Evolutionary conservation across 1,284 basidiomycete genomes (phyloP), one percentile per base, ranked within the genome.

Genomic region (Taiwanofungus camphoratus): DNA sequence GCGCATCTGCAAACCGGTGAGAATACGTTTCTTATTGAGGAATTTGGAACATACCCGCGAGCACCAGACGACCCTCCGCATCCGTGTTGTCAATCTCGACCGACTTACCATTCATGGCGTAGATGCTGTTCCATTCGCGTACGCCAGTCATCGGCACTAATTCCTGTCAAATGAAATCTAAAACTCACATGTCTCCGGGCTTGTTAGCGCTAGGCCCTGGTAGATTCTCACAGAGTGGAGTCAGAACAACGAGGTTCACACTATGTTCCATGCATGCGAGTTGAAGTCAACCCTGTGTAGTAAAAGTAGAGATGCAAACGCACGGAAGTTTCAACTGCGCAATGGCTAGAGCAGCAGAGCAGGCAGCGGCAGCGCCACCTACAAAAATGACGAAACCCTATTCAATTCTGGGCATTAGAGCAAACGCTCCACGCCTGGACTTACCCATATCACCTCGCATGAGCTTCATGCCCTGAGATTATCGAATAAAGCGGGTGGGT

Each of bases 11-110:
- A 6, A 12, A n/a, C n/a, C n/a, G n/a, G n/a, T n/a, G n/a, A n/a
- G n/a, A n/a, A n/a, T n/a, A n/a, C n/a, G n/a, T n/a, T n/a, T n/a
- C n/a, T n/a, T n/a, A n/a, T n/a, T n/a, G n/a, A n/a, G n/a, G n/a
- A n/a, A n/a, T n/a, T n/a, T n/a, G n/a, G n/a, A n/a, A n/a, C 70
- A 30, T 42, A 82, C 80, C 80, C 38, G 85, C 74, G 27, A 89
- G 74, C 18, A 93, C 71, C 18, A 94, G 70, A 21, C 92, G 80
- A 15, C 92, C 91, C 59, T 92, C 88, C 3, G 89, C 89, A 58
- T 92, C 90, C 0, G 90, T 92, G 65, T 92, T 92, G 66, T 92
- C 88, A 29, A 93, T 77, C 60, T 93, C 88, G 24, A 94, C 76
- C 0, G 84, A 82, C 63, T 91, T 90, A 31, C 91, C 90, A 58